phyloP scores from a whole-genome alignment of 768 basidiomycete species.

The Lactarius tabidus region DNA sequence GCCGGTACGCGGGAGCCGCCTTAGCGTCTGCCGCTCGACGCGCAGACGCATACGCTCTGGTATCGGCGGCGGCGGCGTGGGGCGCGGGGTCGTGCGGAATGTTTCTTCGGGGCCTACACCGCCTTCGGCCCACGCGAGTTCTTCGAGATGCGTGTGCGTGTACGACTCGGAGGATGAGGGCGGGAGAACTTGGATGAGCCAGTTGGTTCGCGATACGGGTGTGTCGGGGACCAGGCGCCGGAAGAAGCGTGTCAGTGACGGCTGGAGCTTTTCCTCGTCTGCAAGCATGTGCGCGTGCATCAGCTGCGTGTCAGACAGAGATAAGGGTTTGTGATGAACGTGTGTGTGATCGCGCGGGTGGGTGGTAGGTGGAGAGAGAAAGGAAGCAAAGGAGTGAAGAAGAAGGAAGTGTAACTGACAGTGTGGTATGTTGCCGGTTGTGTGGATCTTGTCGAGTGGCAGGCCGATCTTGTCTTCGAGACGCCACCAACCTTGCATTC shows the following conservation, averaged over 20 bases:
- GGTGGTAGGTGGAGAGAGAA: not conserved
- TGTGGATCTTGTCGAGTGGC: conserved; percentile 68
- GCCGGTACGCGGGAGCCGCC: conserved; percentile 55
- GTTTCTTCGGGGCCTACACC: conserved; percentile 53
- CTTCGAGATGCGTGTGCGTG: conserved; percentile 40
- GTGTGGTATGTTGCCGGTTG: conserved; percentile 64
- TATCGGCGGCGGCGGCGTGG: conserved; percentile 10
- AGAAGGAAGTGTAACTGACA: conserved; percentile 46
- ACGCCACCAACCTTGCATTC: conserved; percentile 64
- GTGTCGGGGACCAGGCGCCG: conserved; percentile 60
- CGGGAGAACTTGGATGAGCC: conserved; percentile 43
- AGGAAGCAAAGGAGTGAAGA: not conserved
- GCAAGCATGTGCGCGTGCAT: conserved; percentile 12
- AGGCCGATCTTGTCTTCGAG: conserved; percentile 73
- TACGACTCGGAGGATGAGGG: conserved; percentile 25
- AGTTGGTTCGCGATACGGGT: conserved; percentile 71
- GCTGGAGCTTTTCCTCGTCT: conserved; percentile 61
- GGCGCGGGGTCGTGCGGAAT: conserved; percentile 26
- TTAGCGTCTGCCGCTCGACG: conserved; percentile 56
- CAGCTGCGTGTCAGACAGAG: not conserved
- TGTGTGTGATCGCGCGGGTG: not conserved
- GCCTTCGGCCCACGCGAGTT: conserved; percentile 59
- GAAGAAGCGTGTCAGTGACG: conserved; percentile 68
- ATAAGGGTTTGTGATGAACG: not conserved
- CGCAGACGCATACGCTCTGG: conserved; percentile 50